Percentiles rank a stretch among this genome's conserved stretches.
Evolutionary conservation across 305 asterid species (phyloP).

Genomic region (Fraxinus baroniana): DNA sequence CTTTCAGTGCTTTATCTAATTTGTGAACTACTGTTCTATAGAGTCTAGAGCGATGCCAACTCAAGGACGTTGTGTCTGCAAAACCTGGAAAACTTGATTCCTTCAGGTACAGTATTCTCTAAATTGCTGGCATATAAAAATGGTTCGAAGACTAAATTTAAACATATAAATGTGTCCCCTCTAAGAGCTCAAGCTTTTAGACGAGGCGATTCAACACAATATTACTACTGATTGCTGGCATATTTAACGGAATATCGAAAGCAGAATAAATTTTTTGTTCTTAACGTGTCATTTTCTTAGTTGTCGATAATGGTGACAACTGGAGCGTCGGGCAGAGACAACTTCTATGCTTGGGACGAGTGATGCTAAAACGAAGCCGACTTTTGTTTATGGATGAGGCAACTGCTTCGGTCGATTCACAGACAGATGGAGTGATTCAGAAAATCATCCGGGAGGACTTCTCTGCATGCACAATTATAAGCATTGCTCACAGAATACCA

Average conservation of each 20-base stretch:
- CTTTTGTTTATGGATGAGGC: slow-evolving; percentile 96
- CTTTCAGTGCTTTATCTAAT: slow-evolving; percentile 5
- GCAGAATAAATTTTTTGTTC: neutral
- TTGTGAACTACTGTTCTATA: slow-evolving; percentile 25
- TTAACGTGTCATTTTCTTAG: slow-evolving; percentile 26
- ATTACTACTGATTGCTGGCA: neutral
- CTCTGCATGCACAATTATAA: slow-evolving; percentile 77
- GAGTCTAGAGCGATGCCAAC: slow-evolving; percentile 96
- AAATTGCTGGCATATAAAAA: neutral
- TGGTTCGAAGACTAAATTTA: neutral
- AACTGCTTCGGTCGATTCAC: slow-evolving; percentile 93
- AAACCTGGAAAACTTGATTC: slow-evolving; percentile 86
- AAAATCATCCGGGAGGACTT: slow-evolving; percentile 91
- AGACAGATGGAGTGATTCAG: slow-evolving; percentile 89
- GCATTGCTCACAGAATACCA: slow-evolving; percentile 97
- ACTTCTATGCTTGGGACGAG: slow-evolving; percentile 89
- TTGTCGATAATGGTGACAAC: slow-evolving; percentile 84
- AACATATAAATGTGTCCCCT: neutral
- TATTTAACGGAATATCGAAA: neutral
- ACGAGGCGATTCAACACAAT: neutral
- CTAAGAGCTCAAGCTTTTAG: neutral
- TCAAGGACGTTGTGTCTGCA: slow-evolving; percentile 78
- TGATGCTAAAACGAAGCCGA: slow-evolving; percentile 80
- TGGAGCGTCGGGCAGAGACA: slow-evolving; percentile 99
- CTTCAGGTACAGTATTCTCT: slow-evolving; percentile 40